A percentile compares a stretch with the other conserved stretches of the same genome.
Evolutionary conservation across 1,139 yeast species (phyloP).

Genomic region (Blastobotrys apis): DNA sequence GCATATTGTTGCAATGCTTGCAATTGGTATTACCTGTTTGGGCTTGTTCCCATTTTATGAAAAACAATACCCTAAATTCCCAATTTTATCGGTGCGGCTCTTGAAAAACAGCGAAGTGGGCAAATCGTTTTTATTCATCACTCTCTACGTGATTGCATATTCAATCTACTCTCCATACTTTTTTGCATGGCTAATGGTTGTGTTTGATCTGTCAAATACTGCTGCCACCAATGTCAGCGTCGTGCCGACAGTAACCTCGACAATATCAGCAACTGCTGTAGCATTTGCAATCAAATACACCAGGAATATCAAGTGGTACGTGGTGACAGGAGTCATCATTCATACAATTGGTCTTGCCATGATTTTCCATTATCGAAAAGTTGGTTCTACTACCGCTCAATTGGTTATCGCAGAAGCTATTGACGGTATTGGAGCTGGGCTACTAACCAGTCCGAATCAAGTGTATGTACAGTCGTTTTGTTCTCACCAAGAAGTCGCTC

Average conservation of each 20-base stretch:
- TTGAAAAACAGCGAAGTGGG: conserved; percentile 14
- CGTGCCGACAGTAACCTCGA: conserved; percentile 60
- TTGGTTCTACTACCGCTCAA: conserved; percentile 18
- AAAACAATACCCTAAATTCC: conserved; percentile 14
- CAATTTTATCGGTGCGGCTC: conserved; percentile 16
- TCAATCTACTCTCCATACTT: conserved; percentile 21
- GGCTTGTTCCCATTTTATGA: conserved; percentile 19
- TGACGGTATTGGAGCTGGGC: conserved; percentile 26
- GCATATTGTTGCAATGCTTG: conserved; percentile 13
- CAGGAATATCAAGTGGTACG: conserved; percentile 54
- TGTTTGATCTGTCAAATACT: conserved; percentile 44
- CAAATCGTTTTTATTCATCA: conserved; percentile 17
- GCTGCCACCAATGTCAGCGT: conserved; percentile 64
- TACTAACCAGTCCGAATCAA: conserved; percentile 23
- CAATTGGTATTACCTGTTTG: conserved; percentile 15
- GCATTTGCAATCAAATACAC: conserved; percentile 45
- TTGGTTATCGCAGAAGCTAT: conserved; percentile 20
- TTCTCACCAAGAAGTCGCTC: conserved; percentile 23
- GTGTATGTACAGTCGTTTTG: conserved; percentile 24
- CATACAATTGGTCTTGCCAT: conserved; percentile 55
- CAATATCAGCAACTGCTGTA: conserved; percentile 56
- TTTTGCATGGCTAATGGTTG: conserved; percentile 50
- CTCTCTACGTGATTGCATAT: conserved; percentile 19
- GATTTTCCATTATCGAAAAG: conserved; percentile 17
- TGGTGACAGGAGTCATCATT: conserved; percentile 48